These are phyloP conservation scores for Epichloe sibirici DNA, from an alignment of 2,329 filamentous ascomycete genomes.

Conservation along the genomic window DNA sequence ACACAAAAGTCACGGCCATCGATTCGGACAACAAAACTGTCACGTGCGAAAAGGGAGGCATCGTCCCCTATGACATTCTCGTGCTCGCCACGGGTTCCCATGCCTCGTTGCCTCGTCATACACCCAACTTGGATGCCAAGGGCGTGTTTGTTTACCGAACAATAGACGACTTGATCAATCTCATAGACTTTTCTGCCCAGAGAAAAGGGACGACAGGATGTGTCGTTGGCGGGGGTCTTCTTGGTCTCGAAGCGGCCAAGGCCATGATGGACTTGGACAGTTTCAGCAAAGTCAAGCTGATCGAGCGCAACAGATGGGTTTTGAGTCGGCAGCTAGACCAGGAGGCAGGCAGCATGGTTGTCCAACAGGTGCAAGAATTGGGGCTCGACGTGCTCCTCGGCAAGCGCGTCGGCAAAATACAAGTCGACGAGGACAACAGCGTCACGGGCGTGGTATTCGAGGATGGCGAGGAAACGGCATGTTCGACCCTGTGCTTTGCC, in stretches of 20 bases:
- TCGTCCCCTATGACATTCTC: conserved; percentile 64
- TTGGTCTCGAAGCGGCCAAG: conserved; percentile 81
- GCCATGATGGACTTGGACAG: conserved; percentile 78
- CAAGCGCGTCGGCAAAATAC: conserved; percentile 61
- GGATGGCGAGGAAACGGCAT: conserved; percentile 65
- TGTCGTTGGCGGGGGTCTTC: conserved; percentile 72
- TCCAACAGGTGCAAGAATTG: conserved; percentile 66
- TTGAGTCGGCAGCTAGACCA: conserved; percentile 70
- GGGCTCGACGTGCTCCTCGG: conserved; percentile 71
- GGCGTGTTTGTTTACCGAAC: conserved; percentile 86
- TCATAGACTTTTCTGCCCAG: conserved; percentile 60
- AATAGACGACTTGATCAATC: conserved; percentile 64
- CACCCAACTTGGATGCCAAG: conserved; percentile 64
- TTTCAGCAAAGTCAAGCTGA: conserved; percentile 61
- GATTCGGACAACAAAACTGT: conserved; percentile 52
- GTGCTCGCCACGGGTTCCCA: conserved; percentile 81
- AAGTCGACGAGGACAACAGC: conserved; percentile 52
- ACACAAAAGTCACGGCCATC: conserved; percentile 57
- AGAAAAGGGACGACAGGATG: conserved; percentile 57
- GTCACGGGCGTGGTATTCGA: conserved; percentile 69
- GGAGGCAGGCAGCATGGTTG: conserved; percentile 71
- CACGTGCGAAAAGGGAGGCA: conserved; percentile 55
- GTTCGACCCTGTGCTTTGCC: conserved; percentile 77
- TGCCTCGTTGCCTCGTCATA: conserved; percentile 58
- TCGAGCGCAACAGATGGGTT: conserved; percentile 76